Conservation (phyloP, 495 filamentous ascomycete species). For the Aspergillus egyptiacus region DNA sequence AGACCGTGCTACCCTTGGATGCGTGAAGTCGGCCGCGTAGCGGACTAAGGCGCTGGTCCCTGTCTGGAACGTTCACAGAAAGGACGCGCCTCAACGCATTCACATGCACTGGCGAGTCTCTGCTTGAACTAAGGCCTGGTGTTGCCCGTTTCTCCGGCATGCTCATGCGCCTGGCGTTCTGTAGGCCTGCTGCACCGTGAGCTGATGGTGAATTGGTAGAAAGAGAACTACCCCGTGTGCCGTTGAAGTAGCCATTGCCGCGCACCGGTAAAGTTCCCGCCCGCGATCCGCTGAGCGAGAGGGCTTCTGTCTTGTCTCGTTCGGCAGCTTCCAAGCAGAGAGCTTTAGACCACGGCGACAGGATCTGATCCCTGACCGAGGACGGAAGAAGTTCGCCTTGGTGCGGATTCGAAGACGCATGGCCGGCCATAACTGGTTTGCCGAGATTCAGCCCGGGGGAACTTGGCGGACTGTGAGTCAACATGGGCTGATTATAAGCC, state of each 20-base stretch:
- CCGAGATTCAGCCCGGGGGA: slow-evolving; percentile 64
- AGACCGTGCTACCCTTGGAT: slow-evolving; percentile 34
- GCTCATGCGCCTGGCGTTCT: slow-evolving; percentile 34
- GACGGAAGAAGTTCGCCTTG: slow-evolving; percentile 36
- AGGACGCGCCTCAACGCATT: slow-evolving; percentile 78
- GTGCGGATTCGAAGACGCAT: slow-evolving; percentile 23
- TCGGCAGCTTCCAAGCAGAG: slow-evolving; percentile 60
- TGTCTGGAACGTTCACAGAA: slow-evolving; percentile 41
- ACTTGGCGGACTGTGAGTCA: slow-evolving; percentile 58
- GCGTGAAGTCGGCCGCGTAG: slow-evolving; percentile 33
- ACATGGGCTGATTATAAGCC: slow-evolving; percentile 53
- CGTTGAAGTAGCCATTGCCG: slow-evolving; percentile 53
- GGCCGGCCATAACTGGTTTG: slow-evolving; percentile 52
- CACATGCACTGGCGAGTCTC: slow-evolving; percentile 70
- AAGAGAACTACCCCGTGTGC: slow-evolving; percentile 32
- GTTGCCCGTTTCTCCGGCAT: slow-evolving; percentile 45
- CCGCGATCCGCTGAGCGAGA: slow-evolving; percentile 67
- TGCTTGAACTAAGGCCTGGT: slow-evolving; percentile 49
- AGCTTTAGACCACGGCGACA: slow-evolving; percentile 74
- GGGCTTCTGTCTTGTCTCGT: slow-evolving; percentile 56
- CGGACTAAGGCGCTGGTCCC: slow-evolving; percentile 35
- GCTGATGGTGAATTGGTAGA: slow-evolving; percentile 23
- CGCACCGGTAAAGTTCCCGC: slow-evolving; percentile 54
- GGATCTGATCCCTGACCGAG: slow-evolving; percentile 59
- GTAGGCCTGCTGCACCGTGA: slow-evolving; percentile 26